These are phyloP conservation scores for Nakazawaea ambrosiae DNA, from an alignment of 805 yeast species.

Conservation along the genomic window DNA sequence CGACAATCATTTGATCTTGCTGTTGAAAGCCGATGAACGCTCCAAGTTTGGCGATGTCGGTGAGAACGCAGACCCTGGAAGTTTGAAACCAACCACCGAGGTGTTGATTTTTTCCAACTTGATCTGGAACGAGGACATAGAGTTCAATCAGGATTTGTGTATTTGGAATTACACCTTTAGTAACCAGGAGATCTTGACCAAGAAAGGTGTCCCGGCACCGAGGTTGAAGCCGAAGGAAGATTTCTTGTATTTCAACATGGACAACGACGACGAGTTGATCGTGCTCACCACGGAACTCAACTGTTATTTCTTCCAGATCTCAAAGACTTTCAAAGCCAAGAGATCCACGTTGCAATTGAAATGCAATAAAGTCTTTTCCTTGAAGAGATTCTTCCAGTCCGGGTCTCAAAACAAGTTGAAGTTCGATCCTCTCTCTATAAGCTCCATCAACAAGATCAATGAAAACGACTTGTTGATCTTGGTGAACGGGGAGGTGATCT, in stretches of 20 bases:
- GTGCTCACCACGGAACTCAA: constrained; percentile 25
- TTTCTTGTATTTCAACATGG: constrained; percentile 23
- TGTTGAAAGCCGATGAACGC: constrained; percentile 16
- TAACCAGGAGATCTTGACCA: constrained; percentile 19
- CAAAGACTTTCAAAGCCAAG: background rate
- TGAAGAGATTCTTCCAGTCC: constrained; percentile 9
- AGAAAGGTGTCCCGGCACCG: constrained; percentile 1
- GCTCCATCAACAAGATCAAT: constrained; percentile 19
- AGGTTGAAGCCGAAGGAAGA: constrained; percentile 11
- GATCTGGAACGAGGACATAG: constrained; percentile 17
- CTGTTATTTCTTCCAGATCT: constrained; percentile 18
- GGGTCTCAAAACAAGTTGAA: background rate
- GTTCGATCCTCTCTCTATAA: constrained; percentile 10
- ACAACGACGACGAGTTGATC: constrained; percentile 21
- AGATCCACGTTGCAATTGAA: constrained; percentile 7
- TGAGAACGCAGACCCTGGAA: constrained; percentile 7
- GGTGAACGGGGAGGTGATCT: constrained; percentile 21
- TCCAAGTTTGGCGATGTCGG: constrained; percentile 9
- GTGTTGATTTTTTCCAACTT: constrained; percentile 21
- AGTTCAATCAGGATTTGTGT: constrained; percentile 21
- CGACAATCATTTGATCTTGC: constrained; percentile 24
- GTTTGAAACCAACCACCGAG: constrained; percentile 21
- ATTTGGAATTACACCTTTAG: constrained; percentile 27
- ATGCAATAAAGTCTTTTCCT: constrained; percentile 10
- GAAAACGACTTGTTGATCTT: constrained; percentile 23